Evolutionary conservation across 78 protist species (phyloP).

Genomic region (Anaeramoeba ignava): DNA sequence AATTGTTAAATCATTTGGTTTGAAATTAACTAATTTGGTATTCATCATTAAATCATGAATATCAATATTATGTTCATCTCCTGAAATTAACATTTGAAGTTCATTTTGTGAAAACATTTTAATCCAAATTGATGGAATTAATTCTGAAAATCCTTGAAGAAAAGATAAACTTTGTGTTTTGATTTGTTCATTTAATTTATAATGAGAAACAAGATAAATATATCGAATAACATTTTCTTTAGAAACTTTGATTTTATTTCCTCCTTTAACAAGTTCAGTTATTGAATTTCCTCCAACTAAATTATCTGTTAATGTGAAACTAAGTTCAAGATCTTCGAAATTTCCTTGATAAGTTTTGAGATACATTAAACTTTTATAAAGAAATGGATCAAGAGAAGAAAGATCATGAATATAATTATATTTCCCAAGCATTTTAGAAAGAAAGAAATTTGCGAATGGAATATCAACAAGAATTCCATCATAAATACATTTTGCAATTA

Average conservation of each 20-base stretch:
- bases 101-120: neutral
- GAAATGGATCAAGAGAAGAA: neutral
- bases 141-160: neutral
- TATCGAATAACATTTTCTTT: neutral
- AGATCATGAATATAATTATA: neutral
- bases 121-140: neutral
- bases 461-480: neutral
- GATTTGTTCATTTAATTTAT: neutral
- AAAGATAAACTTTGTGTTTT: neutral
- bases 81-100: slow-evolving; percentile 1
- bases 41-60: neutral
- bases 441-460: neutral
- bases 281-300: neutral
- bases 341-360: neutral
- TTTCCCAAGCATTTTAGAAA: neutral
- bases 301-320: neutral
- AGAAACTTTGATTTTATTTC: neutral
- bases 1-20: neutral
- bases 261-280: neutral
- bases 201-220: neutral
- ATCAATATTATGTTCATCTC: neutral
- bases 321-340: neutral
- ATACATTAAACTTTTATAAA: neutral
- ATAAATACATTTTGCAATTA: neutral
- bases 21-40: neutral